Base-by-base conservation (phyloP, 768 basidiomycete genomes). In the Pisolithus sp. region DNA sequence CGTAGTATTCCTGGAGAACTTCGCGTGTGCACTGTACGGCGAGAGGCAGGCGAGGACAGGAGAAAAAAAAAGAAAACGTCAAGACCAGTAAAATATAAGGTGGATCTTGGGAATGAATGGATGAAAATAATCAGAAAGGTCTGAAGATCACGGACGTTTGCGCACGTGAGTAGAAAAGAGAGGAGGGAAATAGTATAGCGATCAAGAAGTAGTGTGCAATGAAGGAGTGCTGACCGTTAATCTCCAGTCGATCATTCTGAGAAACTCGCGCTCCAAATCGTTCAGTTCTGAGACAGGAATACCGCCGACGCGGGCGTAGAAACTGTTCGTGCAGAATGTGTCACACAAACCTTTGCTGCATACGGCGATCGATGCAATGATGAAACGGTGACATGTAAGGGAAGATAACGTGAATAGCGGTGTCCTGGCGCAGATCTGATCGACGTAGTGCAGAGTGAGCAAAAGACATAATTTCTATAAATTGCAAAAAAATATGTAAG, bases 271-370 rank as follows among this genome's bases (percentile, higher is more conserved):
- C 73, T 99, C 96, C 55, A 99, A 81, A 61, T 89, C 75, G 73
- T 97, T 95, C 68, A 98, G 82, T 72, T 99, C 95, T 53, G 79
- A 76, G 46, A 93, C 77, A 56, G 88, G 83, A 65, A 97, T 92
- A 51, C 96, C 96, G 60, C 96, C 96, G 30, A 99, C 94, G 70
- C 86, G 89, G 58, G 96, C 92, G 71, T 98, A 98, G 63, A 94
- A 82, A 51, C 79, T 82, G 68, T 98, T 98, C 45, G 90, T 92
- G 72, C 90, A 95, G 68, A 98, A 98, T 18, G 84, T 81, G 72
- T 99, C 96, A 69, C 90, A 94, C 42, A 97, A 82, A 0, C 93
- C 92, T 71, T 99, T 98, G 73, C 85, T 88, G 55, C 91, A 87
- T 53, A 93, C 91, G 28, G 89, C 83, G 68, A 97, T 86, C 59